Conservation (phyloP, 768 basidiomycete species). For the Galerina sulciceps region DNA sequence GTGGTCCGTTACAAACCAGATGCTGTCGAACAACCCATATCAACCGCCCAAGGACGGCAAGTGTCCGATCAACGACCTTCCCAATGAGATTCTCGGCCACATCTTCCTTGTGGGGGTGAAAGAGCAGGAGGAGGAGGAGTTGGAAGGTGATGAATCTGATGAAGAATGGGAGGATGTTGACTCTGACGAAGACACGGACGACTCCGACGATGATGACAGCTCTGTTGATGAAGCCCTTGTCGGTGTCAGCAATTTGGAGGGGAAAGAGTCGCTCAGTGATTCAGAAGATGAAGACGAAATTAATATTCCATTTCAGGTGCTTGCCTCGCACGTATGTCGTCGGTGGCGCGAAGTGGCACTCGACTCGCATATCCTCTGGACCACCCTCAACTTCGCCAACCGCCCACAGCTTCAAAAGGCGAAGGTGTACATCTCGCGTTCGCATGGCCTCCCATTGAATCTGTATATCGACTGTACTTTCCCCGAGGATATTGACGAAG, state of each 20-base stretch:
- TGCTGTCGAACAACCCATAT: conserved; percentile 52
- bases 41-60: conserved; percentile 44
- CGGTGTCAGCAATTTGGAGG: not conserved
- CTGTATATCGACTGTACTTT: conserved; percentile 52
- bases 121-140: conserved; percentile 36
- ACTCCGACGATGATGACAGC: conserved; percentile 1
- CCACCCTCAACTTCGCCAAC: conserved; percentile 42
- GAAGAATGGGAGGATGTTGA: conserved; percentile 3
- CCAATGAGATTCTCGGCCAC: conserved; percentile 58
- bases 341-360: conserved; percentile 62
- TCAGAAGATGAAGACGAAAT: conserved; percentile 14
- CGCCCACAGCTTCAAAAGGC: conserved; percentile 49
- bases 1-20: conserved; percentile 33
- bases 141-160: conserved; percentile 20
- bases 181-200: not conserved
- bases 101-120: conserved; percentile 55
- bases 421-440: conserved; percentile 51
- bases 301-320: conserved; percentile 47
- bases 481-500: conserved; percentile 29
- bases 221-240: no score
- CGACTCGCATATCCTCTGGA: conserved; percentile 62
- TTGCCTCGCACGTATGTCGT: conserved; percentile 64
- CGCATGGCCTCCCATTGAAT: conserved; percentile 56
- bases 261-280: not conserved
- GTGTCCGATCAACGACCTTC: conserved; percentile 57